Percentiles rank a stretch among this genome's conserved stretches.
These are phyloP conservation scores for Pichia sp. DNA, from an alignment of 1,139 yeast species.

Conservation along the genomic window DNA sequence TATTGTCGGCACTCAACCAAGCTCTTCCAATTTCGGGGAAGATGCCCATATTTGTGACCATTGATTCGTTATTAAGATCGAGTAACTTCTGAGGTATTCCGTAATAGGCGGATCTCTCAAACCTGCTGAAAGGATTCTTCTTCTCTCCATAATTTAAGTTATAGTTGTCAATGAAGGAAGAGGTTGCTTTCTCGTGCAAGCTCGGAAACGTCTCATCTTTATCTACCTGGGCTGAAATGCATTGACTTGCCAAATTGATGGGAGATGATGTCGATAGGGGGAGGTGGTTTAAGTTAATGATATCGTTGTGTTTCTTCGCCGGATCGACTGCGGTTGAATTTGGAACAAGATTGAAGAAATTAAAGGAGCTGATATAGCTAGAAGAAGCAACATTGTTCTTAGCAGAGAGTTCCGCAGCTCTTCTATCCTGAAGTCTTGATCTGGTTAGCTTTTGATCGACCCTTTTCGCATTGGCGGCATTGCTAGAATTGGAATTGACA, in stretches of 20 bases:
- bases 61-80: slow-evolving; percentile 45
- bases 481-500: too few species aligned
- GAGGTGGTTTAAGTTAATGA: slow-evolving; percentile 14
- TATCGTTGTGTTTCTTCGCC: slow-evolving; percentile 5
- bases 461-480: too few species aligned
- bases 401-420: slow-evolving; percentile 19
- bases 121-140: slow-evolving; percentile 51
- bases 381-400: too few species aligned
- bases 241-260: slow-evolving; percentile 23
- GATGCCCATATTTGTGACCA: slow-evolving; percentile 69
- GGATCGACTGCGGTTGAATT: too few species aligned
- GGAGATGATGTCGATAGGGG: slow-evolving; percentile 26
- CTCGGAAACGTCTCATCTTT: slow-evolving; percentile 27
- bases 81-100: slow-evolving; percentile 79
- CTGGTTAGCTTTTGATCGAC: too few species aligned
- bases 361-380: slow-evolving; percentile 7
- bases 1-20: slow-evolving; percentile 84
- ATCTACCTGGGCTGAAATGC: slow-evolving; percentile 24
- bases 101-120: slow-evolving; percentile 61
- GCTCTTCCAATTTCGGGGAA: slow-evolving; percentile 77
- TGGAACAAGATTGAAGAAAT: slow-evolving; percentile 4
- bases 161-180: slow-evolving; percentile 28
- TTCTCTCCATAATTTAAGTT: slow-evolving; percentile 24
- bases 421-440: slow-evolving; percentile 21
- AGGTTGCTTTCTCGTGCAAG: slow-evolving; percentile 24